A percentile compares a stretch with the other conserved stretches of the same genome.
phyloP scores from a whole-genome alignment of 495 filamentous ascomycete genomes.

The Alectoria sarmentosa region DNA sequence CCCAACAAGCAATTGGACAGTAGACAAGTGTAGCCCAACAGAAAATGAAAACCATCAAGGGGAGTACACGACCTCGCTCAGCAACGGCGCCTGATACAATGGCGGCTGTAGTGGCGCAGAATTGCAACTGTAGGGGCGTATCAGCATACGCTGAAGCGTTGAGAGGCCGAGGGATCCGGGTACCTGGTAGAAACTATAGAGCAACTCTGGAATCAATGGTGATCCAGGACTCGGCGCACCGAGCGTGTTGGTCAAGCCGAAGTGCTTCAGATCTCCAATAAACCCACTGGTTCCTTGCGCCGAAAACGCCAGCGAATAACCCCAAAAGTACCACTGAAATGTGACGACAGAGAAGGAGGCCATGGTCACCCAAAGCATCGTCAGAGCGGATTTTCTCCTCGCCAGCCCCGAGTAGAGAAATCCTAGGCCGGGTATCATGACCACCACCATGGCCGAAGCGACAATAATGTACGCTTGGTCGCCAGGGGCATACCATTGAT shows the following conservation, averaged over 20 bases:
- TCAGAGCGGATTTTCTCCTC: constrained; percentile 57
- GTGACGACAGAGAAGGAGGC: constrained; percentile 56
- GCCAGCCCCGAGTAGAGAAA: constrained; percentile 63
- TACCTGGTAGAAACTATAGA: constrained; percentile 67
- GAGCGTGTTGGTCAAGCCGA: constrained; percentile 58
- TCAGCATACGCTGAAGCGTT: neutral
- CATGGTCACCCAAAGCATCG: constrained; percentile 68
- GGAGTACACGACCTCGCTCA: constrained; percentile 87
- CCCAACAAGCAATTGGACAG: constrained; percentile 94
- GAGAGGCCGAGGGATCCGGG: neutral
- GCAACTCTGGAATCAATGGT: constrained; percentile 54
- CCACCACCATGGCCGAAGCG: constrained; percentile 85
- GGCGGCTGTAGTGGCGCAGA: constrained; percentile 85
- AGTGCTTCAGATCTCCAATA: constrained; percentile 59
- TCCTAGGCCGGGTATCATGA: constrained; percentile 76
- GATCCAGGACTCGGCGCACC: constrained; percentile 57
- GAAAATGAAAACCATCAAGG: constrained; percentile 93
- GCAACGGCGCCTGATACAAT: constrained; percentile 90
- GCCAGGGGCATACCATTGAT: constrained; percentile 76
- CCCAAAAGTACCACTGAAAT: constrained; percentile 74
- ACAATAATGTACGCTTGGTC: constrained; percentile 88
- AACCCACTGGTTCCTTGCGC: constrained; percentile 55
- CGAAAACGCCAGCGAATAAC: constrained; percentile 65
- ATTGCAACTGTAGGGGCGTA: constrained; percentile 68
- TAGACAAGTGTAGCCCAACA: constrained; percentile 97